phyloP scores from a whole-genome alignment of 352 stramenopile species.

The Phytophthora cactorum region DNA sequence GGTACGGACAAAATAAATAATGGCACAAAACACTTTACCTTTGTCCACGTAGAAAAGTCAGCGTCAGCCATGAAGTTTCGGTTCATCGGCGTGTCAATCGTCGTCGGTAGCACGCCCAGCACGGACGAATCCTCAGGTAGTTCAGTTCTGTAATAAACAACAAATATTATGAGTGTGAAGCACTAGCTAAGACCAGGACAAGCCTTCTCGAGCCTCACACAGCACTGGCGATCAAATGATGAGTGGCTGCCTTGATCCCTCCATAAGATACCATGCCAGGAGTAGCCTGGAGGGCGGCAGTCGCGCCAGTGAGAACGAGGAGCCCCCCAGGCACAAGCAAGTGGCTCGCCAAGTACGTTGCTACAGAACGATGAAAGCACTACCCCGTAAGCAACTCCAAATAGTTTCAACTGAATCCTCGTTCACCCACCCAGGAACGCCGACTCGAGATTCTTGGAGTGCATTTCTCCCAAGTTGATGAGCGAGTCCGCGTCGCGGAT shows the following conservation, averaged over 20 bases:
- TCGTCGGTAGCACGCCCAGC: conserved; percentile 74
- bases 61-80: conserved; percentile 87
- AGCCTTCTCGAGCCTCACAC: conserved; percentile 52
- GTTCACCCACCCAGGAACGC: conserved; percentile 61
- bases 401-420: not conserved
- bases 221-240: conserved; percentile 86
- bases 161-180: conserved; percentile 3
- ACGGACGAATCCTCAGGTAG: conserved; percentile 61
- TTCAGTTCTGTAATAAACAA: conserved; percentile 42
- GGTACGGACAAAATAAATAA: not conserved
- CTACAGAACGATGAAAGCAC: conserved; percentile 34
- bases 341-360: conserved; percentile 82
- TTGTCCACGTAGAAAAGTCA: conserved; percentile 87
- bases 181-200: not conserved
- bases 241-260: conserved; percentile 90
- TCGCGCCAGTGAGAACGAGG: conserved; percentile 84
- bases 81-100: conserved; percentile 91
- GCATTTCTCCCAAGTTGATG: conserved; percentile 72
- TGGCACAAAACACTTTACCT: conserved; percentile 34
- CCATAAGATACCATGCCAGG: conserved; percentile 89
- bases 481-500: conserved; percentile 72
- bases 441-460: conserved; percentile 83
- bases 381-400: not conserved
- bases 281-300: conserved; percentile 79
- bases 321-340: conserved; percentile 67